Evolutionary conservation across 805 yeast species (phyloP), one percentile per base, ranked within the genome.

Genomic region (Kurtzmaniella cleridarum): DNA sequence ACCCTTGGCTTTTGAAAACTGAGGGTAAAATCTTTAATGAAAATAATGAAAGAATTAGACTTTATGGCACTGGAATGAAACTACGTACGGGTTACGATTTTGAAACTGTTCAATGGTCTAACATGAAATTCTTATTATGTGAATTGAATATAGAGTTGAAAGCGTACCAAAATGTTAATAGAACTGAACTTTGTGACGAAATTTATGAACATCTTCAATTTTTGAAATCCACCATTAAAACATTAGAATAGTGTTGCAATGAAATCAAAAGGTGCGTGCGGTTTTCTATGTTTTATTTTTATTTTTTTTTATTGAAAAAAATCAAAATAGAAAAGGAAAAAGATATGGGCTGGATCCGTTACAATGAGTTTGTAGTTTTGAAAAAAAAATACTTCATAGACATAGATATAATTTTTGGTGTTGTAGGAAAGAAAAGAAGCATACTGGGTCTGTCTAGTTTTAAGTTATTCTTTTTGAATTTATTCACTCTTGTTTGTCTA

Each of bases 51-150:
- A 59, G 85, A 44, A 57, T 70, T n/a, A 59, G 87, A 42, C 53
- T 79, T 10, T 80, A 77, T 46, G 86, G 85, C 4, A 67, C 74
- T 3, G 79, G 76, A 3, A 69, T 78, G 69, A 65, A 66, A 32
- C 58, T 62, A 39, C 60, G 73, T 17, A 65, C 75, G 2, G 79
- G 80, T 1, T 75, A 68, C 46, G 84, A 78, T 51, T 75, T 78
- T 50, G 84, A 78, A 49, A 59, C 69, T 31, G 64, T 66, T n/a
- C 78, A 75, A 46, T 79, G 84, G 84, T 57, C 63, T 39, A 71
- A 71, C 39, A 77, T 79, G 83, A 62, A 69, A 35, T 64, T 64
- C 43, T 60, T 78, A 30, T 54, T 79, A 12, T 79, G 86, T 53
- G 78, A 75, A 29, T 47, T 69, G 40, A 62, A 70, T 27, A 53